These are phyloP conservation scores for Cyberlindnera xishuangbannaensis DNA, from an alignment of 805 yeast species.

Conservation along the genomic window DNA sequence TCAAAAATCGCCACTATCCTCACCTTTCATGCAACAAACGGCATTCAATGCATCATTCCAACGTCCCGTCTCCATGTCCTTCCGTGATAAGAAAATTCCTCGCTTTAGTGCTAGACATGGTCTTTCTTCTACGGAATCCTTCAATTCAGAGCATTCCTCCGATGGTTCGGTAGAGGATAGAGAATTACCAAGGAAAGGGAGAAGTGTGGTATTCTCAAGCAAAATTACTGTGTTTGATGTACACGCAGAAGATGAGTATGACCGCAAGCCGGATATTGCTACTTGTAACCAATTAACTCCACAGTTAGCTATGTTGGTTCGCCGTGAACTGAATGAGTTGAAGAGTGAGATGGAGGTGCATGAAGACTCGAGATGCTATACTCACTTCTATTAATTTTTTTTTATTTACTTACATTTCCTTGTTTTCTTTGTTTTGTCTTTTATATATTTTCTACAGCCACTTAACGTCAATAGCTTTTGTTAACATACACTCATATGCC, in stretches of 20 bases:
- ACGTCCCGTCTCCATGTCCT: slow-evolving; percentile 44
- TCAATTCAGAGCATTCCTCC: background rate
- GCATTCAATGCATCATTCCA: slow-evolving; percentile 13
- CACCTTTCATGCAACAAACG: slow-evolving; percentile 21
- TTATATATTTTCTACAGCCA: too few relatives aligned
- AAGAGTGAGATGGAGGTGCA: slow-evolving; percentile 83
- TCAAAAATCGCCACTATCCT: slow-evolving; percentile 15
- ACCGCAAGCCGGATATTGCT: slow-evolving; percentile 87
- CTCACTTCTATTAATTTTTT: slow-evolving; percentile 65
- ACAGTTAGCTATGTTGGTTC: slow-evolving; percentile 74
- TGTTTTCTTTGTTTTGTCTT: too few relatives aligned
- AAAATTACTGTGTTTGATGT: slow-evolving; percentile 82
- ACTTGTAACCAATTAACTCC: slow-evolving; percentile 93
- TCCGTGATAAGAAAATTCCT: slow-evolving; percentile 59
- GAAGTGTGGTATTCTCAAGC: slow-evolving; percentile 62
- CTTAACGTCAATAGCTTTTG: too few relatives aligned
- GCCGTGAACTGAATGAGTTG: slow-evolving; percentile 74
- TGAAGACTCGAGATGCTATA: slow-evolving; percentile 67
- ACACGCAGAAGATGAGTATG: slow-evolving; percentile 76
- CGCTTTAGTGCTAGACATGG: slow-evolving; percentile 37
- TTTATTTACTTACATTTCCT: too few relatives aligned
- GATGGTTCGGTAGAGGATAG: too few relatives aligned
- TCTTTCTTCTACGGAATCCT: slow-evolving; percentile 13
- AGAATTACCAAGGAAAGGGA: too few relatives aligned
- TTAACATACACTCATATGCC: too few relatives aligned